phyloP scores from a whole-genome alignment of 2,329 filamentous ascomycete genomes.

The Aspergillus fumigatus region DNA sequence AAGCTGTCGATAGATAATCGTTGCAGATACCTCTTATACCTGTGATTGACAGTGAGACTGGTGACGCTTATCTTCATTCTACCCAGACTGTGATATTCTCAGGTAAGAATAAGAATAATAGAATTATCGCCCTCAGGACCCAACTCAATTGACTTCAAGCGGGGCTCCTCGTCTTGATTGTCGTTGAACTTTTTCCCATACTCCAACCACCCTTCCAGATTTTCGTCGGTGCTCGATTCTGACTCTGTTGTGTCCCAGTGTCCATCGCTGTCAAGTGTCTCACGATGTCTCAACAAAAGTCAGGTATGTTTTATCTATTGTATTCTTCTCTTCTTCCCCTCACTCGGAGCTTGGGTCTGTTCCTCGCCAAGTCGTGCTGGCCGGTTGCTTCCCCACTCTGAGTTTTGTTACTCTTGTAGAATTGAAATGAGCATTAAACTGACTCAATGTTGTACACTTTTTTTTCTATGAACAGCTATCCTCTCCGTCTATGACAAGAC shows the following conservation, averaged over 20 bases:
- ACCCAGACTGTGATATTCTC: neutral
- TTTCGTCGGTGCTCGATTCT: constrained; percentile 5
- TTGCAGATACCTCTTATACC: constrained; percentile 4
- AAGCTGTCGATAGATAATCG: neutral
- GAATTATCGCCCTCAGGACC: neutral
- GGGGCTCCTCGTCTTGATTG: neutral
- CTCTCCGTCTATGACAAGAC: constrained; percentile 99
- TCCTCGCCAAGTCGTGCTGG: constrained; percentile 15
- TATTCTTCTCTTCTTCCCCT: constrained; percentile 8
- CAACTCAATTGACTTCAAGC: neutral
- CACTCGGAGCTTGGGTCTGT: constrained; percentile 1
- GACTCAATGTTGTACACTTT: constrained; percentile 6
- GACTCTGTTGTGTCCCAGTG: constrained; percentile 17
- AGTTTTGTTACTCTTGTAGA: constrained; percentile 8
- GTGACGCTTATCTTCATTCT: neutral
- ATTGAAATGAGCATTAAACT: constrained; percentile 5
- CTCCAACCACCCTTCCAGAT: neutral
- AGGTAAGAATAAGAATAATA: neutral
- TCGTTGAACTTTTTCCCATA: constrained; percentile 9
- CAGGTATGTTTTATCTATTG: constrained; percentile 27
- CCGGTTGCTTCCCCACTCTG: constrained; percentile 12
- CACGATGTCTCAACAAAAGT: constrained; percentile 39
- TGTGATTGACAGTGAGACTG: constrained; percentile 1
- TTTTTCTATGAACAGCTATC: constrained; percentile 57
- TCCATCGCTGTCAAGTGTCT: constrained; percentile 15